Base-by-base conservation (phyloP, 176 grass and related monocot genomes). In the Bothriochloa decipiens region DNA sequence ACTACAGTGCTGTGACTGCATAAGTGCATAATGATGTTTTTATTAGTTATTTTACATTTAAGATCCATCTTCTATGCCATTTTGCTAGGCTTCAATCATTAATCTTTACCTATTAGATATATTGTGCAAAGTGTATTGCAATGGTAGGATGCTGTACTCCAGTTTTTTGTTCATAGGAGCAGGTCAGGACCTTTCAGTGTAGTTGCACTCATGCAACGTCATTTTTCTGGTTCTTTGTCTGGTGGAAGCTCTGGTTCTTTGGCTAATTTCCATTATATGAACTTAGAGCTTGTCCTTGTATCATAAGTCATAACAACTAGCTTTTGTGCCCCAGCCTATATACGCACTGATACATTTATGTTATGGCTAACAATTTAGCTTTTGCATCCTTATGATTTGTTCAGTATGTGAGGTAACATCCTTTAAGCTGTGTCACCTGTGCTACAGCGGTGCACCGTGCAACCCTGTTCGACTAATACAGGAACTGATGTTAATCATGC, bases 21-120 rank as follows among this genome's bases (percentile, higher is more conserved):
- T 67, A 74, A 17, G 60, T 76, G n/a, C 29, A 65, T 67, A 74
- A 18, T 65, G n/a, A 28, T 52, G 22, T 13, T 22, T n/a, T 20
- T 80, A n/a, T 74, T 10, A 6, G 26, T 12, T 70, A 50, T 79
- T 84, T 79, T 74, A 75, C n/a, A 72, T 64, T 52, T 79, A 13
- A 74, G 25, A 65, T 74, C 22, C 27, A 89, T 58, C 61, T 33
- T 75, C 60, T 39, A 28, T 66, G 26, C 22, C 58, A 68, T 36
- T 84, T 68, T 55, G 52, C 35, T 25, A 53, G 41, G 23, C 26
- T 23, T 68, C 8, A 75, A 28, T 55, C 47, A 42, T 11, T 49
- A 11, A 46, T 23, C 79, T 26, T 27, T 81, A 80, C 8, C 57
- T 79, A 20, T 61, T 61, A 61, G 55, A 33, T 1, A 20, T 45